Percentiles rank a stretch among this genome's conserved stretches.
Conservation (phyloP, 2,329 filamentous ascomycete species). For the Phoma sp. region DNA sequence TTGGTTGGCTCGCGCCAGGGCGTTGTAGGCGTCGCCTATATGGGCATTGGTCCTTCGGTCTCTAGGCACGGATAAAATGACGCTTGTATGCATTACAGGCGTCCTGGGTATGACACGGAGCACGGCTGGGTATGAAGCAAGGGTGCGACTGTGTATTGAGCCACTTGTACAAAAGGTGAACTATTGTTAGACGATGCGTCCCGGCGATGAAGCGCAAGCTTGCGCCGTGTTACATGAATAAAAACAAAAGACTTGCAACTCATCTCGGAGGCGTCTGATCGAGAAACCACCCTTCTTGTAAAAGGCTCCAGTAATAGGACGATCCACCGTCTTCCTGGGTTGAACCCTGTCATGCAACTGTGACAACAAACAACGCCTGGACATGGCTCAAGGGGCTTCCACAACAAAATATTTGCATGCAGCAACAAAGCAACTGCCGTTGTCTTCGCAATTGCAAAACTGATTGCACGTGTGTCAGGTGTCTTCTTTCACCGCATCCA, state of each 20-base stretch:
- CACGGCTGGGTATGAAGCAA: background rate
- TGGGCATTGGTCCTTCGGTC: conserved; percentile 9
- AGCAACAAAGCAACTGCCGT: background rate
- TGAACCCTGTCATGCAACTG: conserved; percentile 6
- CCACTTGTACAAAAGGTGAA: background rate
- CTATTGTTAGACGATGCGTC: background rate
- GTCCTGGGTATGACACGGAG: conserved; percentile 14
- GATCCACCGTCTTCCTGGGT: conserved; percentile 3
- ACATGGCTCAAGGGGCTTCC: conserved; percentile 1
- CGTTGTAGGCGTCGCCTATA: conserved; percentile 30
- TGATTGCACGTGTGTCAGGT: too few relatives aligned
- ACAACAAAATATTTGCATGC: background rate
- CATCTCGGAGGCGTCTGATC: background rate
- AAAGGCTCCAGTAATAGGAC: background rate
- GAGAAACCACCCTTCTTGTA: background rate
- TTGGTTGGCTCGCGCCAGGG: conserved; percentile 26
- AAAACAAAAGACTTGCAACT: background rate
- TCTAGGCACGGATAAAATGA: conserved; percentile 25
- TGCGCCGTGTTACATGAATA: background rate
- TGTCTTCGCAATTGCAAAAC: background rate
- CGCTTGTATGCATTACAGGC: conserved; percentile 34
- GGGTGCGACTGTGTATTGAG: background rate
- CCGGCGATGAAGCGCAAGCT: background rate
- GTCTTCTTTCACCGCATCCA: conserved; percentile 13
- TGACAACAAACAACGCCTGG: conserved; percentile 16